Conservation (phyloP, 495 filamentous ascomycete species). For the Xylaria palmicola region DNA sequence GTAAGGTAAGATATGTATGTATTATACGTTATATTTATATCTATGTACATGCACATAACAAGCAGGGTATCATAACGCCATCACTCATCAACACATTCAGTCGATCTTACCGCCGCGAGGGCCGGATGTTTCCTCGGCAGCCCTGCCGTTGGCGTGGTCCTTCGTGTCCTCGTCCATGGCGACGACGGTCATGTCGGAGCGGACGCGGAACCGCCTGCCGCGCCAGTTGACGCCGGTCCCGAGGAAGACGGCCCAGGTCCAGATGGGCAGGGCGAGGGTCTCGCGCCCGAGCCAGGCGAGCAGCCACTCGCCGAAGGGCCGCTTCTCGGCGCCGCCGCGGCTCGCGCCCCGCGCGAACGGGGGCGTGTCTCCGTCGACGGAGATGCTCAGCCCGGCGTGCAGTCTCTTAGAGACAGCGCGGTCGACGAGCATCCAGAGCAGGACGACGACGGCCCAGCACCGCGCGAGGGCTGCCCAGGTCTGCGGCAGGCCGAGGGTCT, state of each 20-base stretch:
- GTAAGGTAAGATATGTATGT: too few species aligned
- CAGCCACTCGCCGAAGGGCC: slow-evolving; percentile 69
- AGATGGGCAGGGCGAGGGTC: slow-evolving; percentile 78
- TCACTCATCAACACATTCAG: slow-evolving; percentile 7
- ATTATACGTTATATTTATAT: background rate
- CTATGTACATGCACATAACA: background rate
- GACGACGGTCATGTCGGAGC: slow-evolving; percentile 77
- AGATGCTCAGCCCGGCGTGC: slow-evolving; percentile 67
- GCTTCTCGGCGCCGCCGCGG: slow-evolving; percentile 41
- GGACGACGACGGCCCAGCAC: slow-evolving; percentile 66
- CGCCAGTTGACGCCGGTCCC: slow-evolving; percentile 86
- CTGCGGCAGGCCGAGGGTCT: slow-evolving; percentile 52
- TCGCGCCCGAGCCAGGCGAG: slow-evolving; percentile 85
- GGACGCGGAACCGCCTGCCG: slow-evolving; percentile 76
- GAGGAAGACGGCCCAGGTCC: slow-evolving; percentile 80
- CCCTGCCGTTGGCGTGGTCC: background rate
- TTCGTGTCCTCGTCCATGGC: slow-evolving; percentile 33
- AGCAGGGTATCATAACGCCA: background rate
- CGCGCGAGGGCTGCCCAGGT: slow-evolving; percentile 68
- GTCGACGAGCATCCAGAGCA: slow-evolving; percentile 72
- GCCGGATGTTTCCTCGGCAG: background rate
- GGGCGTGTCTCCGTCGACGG: slow-evolving; percentile 70
- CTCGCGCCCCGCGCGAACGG: slow-evolving; percentile 59
- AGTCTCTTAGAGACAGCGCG: slow-evolving; percentile 69
- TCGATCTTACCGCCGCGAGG: slow-evolving; percentile 25